Conservation (phyloP, 2,329 filamentous ascomycete genomes). For the Aspergillus oerlinghausenensis region DNA sequence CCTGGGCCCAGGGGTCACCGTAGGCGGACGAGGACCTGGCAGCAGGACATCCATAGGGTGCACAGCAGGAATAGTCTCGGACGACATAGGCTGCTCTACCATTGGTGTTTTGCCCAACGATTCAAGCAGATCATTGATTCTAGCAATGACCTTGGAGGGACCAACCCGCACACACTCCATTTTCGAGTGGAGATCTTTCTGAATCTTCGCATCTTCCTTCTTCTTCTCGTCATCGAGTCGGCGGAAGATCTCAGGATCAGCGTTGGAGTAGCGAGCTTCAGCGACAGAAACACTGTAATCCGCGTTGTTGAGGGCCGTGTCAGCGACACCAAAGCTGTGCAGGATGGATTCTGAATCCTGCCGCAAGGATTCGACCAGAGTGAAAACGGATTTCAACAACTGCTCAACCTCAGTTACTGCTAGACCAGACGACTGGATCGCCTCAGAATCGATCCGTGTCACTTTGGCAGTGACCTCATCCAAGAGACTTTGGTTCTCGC, state of each 20-base stretch:
- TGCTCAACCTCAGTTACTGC: conserved; percentile 32
- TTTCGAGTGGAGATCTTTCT: conserved; percentile 38
- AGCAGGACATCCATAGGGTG: conserved; percentile 15
- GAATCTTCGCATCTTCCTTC: conserved; percentile 46
- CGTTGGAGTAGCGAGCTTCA: conserved; percentile 45
- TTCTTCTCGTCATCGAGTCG: conserved; percentile 44
- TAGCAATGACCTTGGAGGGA: conserved; percentile 32
- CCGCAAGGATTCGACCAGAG: conserved; percentile 37
- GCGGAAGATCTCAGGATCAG: conserved; percentile 38
- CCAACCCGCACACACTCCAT: conserved; percentile 39
- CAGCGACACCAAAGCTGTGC: conserved; percentile 44
- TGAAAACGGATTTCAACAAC: conserved; percentile 35
- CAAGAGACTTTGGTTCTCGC: conserved; percentile 48
- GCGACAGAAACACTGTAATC: conserved; percentile 53
- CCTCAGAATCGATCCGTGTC: conserved; percentile 32
- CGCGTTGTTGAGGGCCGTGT: conserved; percentile 48
- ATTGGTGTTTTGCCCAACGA: conserved; percentile 29
- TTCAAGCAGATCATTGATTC: conserved; percentile 37
- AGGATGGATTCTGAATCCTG: conserved; percentile 45
- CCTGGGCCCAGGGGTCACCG: conserved; percentile 10
- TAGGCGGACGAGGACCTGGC: conserved; percentile 25
- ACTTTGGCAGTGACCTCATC: conserved; percentile 45
- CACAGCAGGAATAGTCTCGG: conserved; percentile 8
- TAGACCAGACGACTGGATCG: conserved; percentile 29
- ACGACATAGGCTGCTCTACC: conserved; percentile 9